Conservation (phyloP, 306 rosid genomes). For the Lathyrus oleraceus region DNA sequence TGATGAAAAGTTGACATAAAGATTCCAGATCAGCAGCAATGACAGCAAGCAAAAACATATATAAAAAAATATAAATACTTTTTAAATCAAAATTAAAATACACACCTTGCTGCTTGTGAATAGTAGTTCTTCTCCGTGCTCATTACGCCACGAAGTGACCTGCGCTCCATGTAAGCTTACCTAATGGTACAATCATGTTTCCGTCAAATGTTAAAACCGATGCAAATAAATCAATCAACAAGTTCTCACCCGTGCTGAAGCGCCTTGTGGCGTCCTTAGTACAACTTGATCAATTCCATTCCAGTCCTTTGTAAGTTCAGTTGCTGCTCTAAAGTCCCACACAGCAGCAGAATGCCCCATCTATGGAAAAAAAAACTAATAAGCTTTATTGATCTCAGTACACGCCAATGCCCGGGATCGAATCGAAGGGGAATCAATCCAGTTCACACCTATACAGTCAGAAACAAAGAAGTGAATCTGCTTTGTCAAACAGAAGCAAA, state of each 20-base stretch:
- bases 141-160: conserved; percentile 85
- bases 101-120: conserved; percentile 87
- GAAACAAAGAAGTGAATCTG: conserved; percentile 26
- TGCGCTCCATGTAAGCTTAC: conserved; percentile 93
- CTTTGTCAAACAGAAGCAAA: conserved; percentile 26
- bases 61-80: neutral
- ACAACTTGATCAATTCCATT: conserved; percentile 72
- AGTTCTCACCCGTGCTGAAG: conserved; percentile 68
- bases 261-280: conserved; percentile 72
- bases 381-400: conserved; percentile 22
- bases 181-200: conserved; percentile 41
- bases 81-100: conserved; percentile 8
- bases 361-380: conserved; percentile 23
- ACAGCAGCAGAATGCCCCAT: conserved; percentile 86
- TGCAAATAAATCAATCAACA: neutral
- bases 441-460: conserved; percentile 31
- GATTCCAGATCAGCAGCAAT: conserved; percentile 7
- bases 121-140: conserved; percentile 83
- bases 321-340: conserved; percentile 71
- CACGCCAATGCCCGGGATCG: conserved; percentile 11
- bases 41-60: conserved; percentile 10
- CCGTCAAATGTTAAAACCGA: neutral
- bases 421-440: conserved; percentile 29
- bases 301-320: conserved; percentile 67
- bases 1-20: conserved; percentile 22